Evolutionary conservation across 2,329 filamentous ascomycete genomes (phyloP).

Genomic region (Fusarium mexicanum): DNA sequence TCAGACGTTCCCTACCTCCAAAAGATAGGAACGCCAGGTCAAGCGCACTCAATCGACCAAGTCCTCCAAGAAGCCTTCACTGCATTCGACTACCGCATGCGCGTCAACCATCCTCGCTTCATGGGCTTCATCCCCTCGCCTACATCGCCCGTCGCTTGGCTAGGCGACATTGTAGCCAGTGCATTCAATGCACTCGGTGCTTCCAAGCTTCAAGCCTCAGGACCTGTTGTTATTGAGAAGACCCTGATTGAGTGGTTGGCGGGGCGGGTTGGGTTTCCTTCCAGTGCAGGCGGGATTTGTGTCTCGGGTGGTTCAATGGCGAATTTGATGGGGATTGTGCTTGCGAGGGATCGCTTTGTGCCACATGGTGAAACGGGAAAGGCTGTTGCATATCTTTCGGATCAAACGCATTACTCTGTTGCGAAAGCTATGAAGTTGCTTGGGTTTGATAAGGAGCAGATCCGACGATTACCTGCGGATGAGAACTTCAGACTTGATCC

Average conservation of each 20-base stretch:
- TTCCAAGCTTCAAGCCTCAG: constrained; percentile 34
- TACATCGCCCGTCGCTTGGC: constrained; percentile 34
- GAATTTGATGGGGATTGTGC: constrained; percentile 38
- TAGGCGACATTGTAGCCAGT: constrained; percentile 32
- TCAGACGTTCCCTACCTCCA: constrained; percentile 12
- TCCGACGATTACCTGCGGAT: not conserved
- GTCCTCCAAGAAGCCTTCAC: constrained; percentile 20
- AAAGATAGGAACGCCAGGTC: constrained; percentile 12
- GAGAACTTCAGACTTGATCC: not conserved
- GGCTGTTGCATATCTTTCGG: constrained; percentile 2
- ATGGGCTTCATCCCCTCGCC: constrained; percentile 40
- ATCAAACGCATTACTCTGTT: constrained; percentile 22
- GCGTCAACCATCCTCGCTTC: constrained; percentile 27
- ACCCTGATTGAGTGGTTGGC: constrained; percentile 39
- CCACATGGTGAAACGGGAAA: constrained; percentile 3
- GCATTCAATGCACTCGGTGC: constrained; percentile 37
- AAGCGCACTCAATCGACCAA: constrained; percentile 13
- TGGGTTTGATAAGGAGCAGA: constrained; percentile 1
- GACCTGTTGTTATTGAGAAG: constrained; percentile 38
- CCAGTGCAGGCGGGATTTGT: constrained; percentile 34
- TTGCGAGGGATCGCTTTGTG: constrained; percentile 32
- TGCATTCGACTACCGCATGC: constrained; percentile 20
- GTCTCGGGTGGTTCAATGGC: constrained; percentile 43
- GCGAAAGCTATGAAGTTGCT: constrained; percentile 11
- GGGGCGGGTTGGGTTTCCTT: constrained; percentile 13